phyloP scores from a whole-genome alignment of 108 stramenopile species.

The Bacterosira constricta region DNA sequence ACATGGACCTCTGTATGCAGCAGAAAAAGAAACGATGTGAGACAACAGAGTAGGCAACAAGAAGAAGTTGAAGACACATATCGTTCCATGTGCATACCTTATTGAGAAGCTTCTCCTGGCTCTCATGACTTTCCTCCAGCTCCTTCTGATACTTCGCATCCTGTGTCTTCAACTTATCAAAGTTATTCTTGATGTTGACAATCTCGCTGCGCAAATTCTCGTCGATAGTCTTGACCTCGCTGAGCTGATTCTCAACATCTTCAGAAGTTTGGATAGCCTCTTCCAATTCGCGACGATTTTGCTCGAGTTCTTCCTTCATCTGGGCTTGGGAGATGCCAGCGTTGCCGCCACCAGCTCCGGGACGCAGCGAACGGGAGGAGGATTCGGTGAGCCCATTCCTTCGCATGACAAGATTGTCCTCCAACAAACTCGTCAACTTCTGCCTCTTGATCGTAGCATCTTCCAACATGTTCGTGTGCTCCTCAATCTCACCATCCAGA shows the following conservation, averaged over 20 bases:
- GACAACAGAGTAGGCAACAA: background rate
- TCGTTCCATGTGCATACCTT: slow-evolving; percentile 56
- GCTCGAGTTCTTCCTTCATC: slow-evolving; percentile 62
- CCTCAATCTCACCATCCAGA: slow-evolving; percentile 64
- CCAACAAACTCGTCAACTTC: slow-evolving; percentile 71
- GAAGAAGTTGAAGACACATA: background rate
- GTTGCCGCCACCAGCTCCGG: slow-evolving; percentile 31
- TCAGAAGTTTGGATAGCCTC: slow-evolving; percentile 62
- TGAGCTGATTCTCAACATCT: slow-evolving; percentile 61
- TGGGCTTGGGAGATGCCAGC: slow-evolving; percentile 50
- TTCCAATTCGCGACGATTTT: slow-evolving; percentile 62
- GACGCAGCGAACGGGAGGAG: slow-evolving; percentile 35
- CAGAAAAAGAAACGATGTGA: slow-evolving; percentile 2
- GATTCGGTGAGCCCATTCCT: slow-evolving; percentile 73
- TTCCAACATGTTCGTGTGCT: slow-evolving; percentile 68
- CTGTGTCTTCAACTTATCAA: slow-evolving; percentile 77
- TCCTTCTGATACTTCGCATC: slow-evolving; percentile 64
- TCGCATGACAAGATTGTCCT: slow-evolving; percentile 85
- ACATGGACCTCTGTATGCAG: slow-evolving; percentile 74
- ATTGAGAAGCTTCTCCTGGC: slow-evolving; percentile 77
- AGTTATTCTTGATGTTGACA: slow-evolving; percentile 66
- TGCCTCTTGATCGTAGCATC: slow-evolving; percentile 66
- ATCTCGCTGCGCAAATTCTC: slow-evolving; percentile 65
- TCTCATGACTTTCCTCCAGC: slow-evolving; percentile 71
- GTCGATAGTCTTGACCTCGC: slow-evolving; percentile 59